Base-by-base conservation (phyloP, 768 basidiomycete species). In the Russula foetens region DNA sequence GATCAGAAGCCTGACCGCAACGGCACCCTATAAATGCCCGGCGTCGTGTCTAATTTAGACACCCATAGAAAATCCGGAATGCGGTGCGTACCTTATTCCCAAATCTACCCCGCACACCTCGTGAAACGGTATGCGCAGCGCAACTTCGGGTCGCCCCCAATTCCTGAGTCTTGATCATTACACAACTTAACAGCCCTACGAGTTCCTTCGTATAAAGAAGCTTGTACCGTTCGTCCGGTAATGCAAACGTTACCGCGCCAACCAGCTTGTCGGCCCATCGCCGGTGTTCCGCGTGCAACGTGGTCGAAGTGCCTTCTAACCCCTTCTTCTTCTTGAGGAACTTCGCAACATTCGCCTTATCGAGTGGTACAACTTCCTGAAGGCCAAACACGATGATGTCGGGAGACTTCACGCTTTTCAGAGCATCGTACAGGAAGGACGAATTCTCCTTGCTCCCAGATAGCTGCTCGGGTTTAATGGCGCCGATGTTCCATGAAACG, bases 301-400 rank as follows among this genome's bases (percentile, higher is more conserved):
- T 89, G 66, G 94, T 90, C 17, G 88, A 86, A 26, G 89, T 72
- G 5, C 78, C 79, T 38, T 83, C 81, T 17, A 75, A 71, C 60
- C 81, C 84, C 69, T 85, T 86, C 74, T 86, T 90, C 64, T 85
- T 82, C 17, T 79, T 77, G 7, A 99, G 69, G 28, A 98, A 84
- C 21, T 87, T 92, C 74, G 97, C 95, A 67, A 96, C 96, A 1
- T 88, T 86, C 77, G 98, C 85, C 74, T 86, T 92, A 62, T 97
- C 94, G n/a, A 99, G 81, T 69, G 97, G 93, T 62, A 99, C 92
- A 41, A 98, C 81, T 73, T 98, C 96, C 72, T 99, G 96, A 72
- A 98, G 88, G 2, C 94, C 94, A 67, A 99, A 96, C 4, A 85
- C 82, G 64, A 99, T 88, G 66, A 98, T 86, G 64, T 98, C 95